Percentiles rank a stretch among this genome's conserved stretches.
These are phyloP conservation scores for Colletotrichum orbiculare DNA, from an alignment of 2,329 filamentous ascomycete genomes.

Conservation along the genomic window DNA sequence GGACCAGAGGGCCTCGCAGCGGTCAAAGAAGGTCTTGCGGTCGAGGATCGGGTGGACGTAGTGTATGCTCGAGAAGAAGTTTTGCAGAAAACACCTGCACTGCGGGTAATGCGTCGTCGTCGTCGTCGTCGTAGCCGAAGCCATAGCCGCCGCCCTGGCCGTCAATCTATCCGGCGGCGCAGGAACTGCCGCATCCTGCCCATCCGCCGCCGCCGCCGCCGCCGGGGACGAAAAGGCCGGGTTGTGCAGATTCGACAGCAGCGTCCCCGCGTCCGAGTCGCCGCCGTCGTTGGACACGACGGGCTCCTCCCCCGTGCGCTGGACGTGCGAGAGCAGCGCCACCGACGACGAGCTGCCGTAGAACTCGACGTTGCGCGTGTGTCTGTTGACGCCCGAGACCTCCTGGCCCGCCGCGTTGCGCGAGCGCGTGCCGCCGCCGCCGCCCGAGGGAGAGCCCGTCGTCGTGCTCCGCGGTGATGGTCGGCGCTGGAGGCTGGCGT, in stretches of 20 bases:
- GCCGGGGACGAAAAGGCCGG: constrained; percentile 51
- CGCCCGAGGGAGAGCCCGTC: constrained; percentile 36
- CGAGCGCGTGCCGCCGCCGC: constrained; percentile 32
- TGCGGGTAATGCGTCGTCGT: constrained; percentile 51
- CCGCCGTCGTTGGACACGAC: constrained; percentile 31
- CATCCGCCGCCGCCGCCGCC: constrained; percentile 13
- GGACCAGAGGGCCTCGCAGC: constrained; percentile 57
- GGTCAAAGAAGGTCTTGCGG: constrained; percentile 54
- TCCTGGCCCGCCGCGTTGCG: constrained; percentile 48
- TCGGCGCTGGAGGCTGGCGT: constrained; percentile 3
- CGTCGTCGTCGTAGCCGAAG: constrained; percentile 10
- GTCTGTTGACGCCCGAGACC: constrained; percentile 55
- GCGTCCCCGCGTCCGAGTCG: constrained; percentile 45
- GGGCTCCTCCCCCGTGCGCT: constrained; percentile 42
- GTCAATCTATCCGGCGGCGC: no score
- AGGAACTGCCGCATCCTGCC: background rate
- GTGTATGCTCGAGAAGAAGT: constrained; percentile 60
- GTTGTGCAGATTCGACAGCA: constrained; percentile 59
- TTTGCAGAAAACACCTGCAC: constrained; percentile 56
- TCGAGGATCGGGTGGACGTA: constrained; percentile 60
- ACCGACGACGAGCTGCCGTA: constrained; percentile 61
- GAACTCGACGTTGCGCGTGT: constrained; percentile 58
- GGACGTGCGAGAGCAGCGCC: constrained; percentile 55
- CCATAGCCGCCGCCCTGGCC: no score
- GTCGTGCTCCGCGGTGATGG: constrained; percentile 26